Base-by-base conservation (phyloP, 768 basidiomycete species). In the Boletus pseudopeckii region DNA sequence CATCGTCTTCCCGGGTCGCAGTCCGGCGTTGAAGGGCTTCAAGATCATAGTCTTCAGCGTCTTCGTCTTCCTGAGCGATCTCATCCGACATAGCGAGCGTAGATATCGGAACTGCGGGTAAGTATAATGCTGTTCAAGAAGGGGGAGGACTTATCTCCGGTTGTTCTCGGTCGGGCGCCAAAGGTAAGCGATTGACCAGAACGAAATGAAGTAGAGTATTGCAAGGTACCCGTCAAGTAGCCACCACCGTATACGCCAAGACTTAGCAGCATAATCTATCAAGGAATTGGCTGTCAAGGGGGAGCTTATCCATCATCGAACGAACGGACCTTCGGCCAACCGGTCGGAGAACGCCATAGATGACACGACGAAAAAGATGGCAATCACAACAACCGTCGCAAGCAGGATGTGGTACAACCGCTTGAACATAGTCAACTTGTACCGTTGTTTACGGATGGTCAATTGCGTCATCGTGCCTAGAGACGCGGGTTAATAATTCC, bases 61-160 rank as follows among this genome's bases (percentile, higher is more conserved):
- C 94, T 62, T 88, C 86, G 65, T 95, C 92, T 63, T 94, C 88
- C 73, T 95, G 93, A 24, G 97, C 92, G 48, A 98, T 72, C 74
- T 99, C 97, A 59, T 98, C 95, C 24, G 92, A 95, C 88, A 98
- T 94, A 34, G 92, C 85, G 56, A 99, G 83, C 69, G 88, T 90
- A 59, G 65, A 78, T 61, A 78, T 73, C 73, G 45, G 70, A 65
- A 22, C 36, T 53, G 46, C 52, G 50, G 52, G 41, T 64, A 53
- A 72, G 61, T 55, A 51, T 42, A 17, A 46, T 39, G 55, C 34
- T 18, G n/a, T 36, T 33, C 36, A 28, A 48, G 38, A 32, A 49
- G 7, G 50, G 6, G 32, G 40, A 9, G 18, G 20, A 83, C 87
- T 74, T 79, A 88, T 86, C 90, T 85, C 75, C 88, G 80, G 77